phyloP scores from a whole-genome alignment of 768 basidiomycete genomes.

The Pleurotus platypus region DNA sequence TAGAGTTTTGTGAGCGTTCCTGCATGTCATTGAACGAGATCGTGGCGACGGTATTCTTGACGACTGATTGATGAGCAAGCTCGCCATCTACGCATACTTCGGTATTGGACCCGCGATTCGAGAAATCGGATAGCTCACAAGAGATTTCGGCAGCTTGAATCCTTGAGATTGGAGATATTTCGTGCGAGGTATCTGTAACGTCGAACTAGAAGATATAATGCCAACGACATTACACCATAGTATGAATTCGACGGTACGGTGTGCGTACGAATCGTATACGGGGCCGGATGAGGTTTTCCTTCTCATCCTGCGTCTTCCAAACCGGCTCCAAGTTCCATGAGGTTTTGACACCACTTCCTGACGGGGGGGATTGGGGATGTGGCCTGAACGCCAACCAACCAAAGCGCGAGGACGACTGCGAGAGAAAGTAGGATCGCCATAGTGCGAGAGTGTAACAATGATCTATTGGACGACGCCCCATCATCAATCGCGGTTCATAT shows the following conservation, averaged over 20 bases:
- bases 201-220: not conserved
- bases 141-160: not conserved
- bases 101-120: not conserved
- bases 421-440: too few relatives aligned
- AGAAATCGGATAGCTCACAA: not conserved
- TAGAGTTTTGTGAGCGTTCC: constrained; percentile 14
- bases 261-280: not conserved
- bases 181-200: not conserved
- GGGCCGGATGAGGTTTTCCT: not conserved
- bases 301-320: not conserved
- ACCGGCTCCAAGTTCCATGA: not conserved
- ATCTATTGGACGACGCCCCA: too few relatives aligned
- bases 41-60: not conserved
- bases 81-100: not conserved
- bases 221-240: not conserved
- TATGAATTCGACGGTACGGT: not conserved
- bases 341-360: not conserved
- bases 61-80: not conserved
- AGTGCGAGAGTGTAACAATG: too few relatives aligned
- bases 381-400: too few relatives aligned
- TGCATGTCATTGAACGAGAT: not conserved
- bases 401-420: too few relatives aligned
- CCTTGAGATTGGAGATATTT: not conserved
- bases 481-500: too few relatives aligned
- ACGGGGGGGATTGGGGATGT: too few relatives aligned